Evolutionary conservation across 805 yeast species (phyloP).

Genomic region (Cyberlindnera mrakii): DNA sequence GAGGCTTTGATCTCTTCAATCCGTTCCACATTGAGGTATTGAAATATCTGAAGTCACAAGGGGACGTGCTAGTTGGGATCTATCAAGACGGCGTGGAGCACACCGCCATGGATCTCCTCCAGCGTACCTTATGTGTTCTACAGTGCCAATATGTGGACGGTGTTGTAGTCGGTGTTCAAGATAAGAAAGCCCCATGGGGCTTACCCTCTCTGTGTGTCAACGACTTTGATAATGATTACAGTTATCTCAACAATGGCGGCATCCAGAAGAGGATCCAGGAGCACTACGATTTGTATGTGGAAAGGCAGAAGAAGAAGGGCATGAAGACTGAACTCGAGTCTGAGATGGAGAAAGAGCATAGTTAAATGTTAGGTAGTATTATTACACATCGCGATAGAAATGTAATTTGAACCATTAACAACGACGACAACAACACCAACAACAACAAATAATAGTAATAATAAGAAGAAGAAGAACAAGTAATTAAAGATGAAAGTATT

Average conservation of each 20-base stretch:
- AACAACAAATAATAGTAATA: no score
- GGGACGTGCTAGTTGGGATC: slow-evolving; percentile 58
- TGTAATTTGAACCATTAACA: no score
- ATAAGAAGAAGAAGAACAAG: no score
- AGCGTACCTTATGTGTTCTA: slow-evolving; percentile 79
- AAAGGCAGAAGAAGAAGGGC: slow-evolving; percentile 83
- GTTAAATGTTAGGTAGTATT: no score
- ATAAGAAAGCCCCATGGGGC: slow-evolving; percentile 6
- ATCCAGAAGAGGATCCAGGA: slow-evolving; percentile 71
- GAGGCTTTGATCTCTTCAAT: slow-evolving; percentile 88
- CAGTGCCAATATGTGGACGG: slow-evolving; percentile 86
- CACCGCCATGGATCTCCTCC: slow-evolving; percentile 85
- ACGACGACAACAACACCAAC: no score
- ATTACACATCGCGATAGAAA: no score
- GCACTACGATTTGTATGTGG: slow-evolving; percentile 68
- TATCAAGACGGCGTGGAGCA: slow-evolving; percentile 60
- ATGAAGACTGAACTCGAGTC: slow-evolving; percentile 59
- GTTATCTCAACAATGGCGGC: slow-evolving; percentile 58
- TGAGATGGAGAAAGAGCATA: slow-evolving; percentile 8
- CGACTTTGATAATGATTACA: slow-evolving; percentile 49
- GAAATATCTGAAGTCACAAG: slow-evolving; percentile 35
- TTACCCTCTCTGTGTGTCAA: slow-evolving; percentile 15
- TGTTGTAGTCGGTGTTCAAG: slow-evolving; percentile 40
- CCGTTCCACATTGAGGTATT: slow-evolving; percentile 86
- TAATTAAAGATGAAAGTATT: background rate